Conservation (phyloP, 2,329 filamentous ascomycete species). For the Neocucurbitaria cava region DNA sequence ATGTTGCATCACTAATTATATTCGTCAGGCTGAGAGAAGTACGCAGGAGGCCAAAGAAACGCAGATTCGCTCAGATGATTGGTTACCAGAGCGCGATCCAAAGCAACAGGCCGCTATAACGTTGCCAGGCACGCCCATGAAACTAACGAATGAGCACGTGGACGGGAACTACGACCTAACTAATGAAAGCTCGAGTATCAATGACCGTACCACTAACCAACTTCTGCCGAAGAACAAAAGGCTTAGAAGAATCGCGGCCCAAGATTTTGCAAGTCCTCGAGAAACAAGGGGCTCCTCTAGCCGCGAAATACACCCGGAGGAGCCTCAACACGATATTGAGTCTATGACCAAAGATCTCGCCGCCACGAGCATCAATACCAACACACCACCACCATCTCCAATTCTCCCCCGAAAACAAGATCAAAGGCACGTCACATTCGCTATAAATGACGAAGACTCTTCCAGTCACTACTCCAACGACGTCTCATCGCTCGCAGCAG, state of each 20-base stretch:
- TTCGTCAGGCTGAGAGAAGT: background rate
- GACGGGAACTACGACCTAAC: background rate
- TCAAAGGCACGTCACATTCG: background rate
- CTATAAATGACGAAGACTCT: background rate
- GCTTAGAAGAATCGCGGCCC: background rate
- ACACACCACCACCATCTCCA: background rate
- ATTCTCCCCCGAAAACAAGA: background rate
- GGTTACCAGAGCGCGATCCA: background rate
- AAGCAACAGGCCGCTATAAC: background rate
- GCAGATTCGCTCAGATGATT: background rate
- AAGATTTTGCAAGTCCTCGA: background rate
- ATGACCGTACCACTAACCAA: background rate
- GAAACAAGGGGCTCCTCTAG: background rate
- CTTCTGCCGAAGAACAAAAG: background rate
- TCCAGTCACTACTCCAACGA: background rate
- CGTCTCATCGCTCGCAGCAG: too few species aligned
- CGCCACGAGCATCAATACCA: background rate
- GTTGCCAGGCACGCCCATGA: background rate
- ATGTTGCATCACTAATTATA: background rate
- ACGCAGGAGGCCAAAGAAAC: background rate
- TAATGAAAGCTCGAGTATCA: too few species aligned
- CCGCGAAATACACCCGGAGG: slow-evolving; percentile 2
- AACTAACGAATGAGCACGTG: background rate
- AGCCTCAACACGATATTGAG: slow-evolving; percentile 5
- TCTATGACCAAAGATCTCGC: slow-evolving; percentile 6